Evolutionary conservation across 2,329 filamentous ascomycete species (phyloP), one percentile per base, ranked within the genome.

Genomic region (Orbilia ellipsospora): DNA sequence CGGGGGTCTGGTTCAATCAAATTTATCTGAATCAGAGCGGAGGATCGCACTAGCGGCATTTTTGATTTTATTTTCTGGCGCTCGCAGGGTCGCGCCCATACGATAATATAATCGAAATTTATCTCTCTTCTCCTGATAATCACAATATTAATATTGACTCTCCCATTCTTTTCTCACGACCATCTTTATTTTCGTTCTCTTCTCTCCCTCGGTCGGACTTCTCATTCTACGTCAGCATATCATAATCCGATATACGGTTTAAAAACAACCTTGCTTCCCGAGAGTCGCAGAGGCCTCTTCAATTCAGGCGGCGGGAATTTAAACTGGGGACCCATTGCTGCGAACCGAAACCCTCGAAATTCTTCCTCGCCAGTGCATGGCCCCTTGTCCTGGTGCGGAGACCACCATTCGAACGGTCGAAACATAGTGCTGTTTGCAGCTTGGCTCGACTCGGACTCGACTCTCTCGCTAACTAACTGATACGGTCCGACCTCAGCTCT

Each of bases 21-120:
- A 72, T 75, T 56, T 75, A 75, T 75, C 64, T 75, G 72, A 75
- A 69, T 69, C 72, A 75, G 52, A 62, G 51, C 63, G 70, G 62
- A 73, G 62, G 20, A 44, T 67, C 36, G 62, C 62, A 67, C 61
- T 66, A 73, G 55, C 61, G 60, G 3, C 31, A 10, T 36, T 59
- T 56, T 40, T 20, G 42, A 52, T 55, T 70, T 50, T n/a, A 52
- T 55, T 23, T 2, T 23, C 23, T 23, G 4, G 2, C 23, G 23
- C 23, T 59, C 55, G 16, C 55, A 28, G 16, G 8, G n/a, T 5
- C 40, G 12, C 44, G 48, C 40, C 48, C 54, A 48, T 51, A 51
- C 67, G 31, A 28, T 42, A 54, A 26, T 65, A 60, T 72, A 54
- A 72, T 72, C 57, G 51, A 56, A 36, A 18, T 61, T 20, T 36